Evolutionary conservation across 176 grass and related monocot genomes (phyloP), one percentile per base, ranked within the genome.

Genomic region (Oropetium thomaeum): DNA sequence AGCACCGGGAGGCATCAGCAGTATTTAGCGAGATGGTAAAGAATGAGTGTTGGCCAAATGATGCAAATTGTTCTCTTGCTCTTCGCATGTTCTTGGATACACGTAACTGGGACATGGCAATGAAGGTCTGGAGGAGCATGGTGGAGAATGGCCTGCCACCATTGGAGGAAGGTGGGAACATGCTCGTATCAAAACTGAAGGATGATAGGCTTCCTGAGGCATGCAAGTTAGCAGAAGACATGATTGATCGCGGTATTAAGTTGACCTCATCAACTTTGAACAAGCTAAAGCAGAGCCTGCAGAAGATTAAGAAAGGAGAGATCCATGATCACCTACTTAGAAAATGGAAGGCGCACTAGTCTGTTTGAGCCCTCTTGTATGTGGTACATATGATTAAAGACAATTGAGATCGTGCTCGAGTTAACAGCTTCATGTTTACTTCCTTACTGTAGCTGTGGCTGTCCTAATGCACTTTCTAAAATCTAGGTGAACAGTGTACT

Each of bases 11-110:
- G 67, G 86, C 89, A 5, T 52, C 78, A 0, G 68, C 77, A 15
- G 71, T 98, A 73, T 89, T 98, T 54, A 92, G 34, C 12, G 95
- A 98, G 86, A 98, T 98, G 95, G 58, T 85, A 52, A 93, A 92
- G 81, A 98, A 94, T 7, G 88, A 93, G 64, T 89, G 41, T 57
- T 76, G 64, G 47, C 95, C 89, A 5, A 79, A 83, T 0, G 77
- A 88, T 54, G 68, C 10, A 11, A 94, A 88, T 39, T 87, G 78
- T 42, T 76, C 79, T 6, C 80, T 70, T 34, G 88, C 84, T 11
- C 77, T 97, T 23, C 29, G 78, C 55, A 57, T 82, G 63, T 88
- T 86, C 47, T 48, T 96, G 76, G 80, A 89, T 87, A 81, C 69
- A 71, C 59, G 33, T 23, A 76, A 92, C 43, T 87, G 67, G 51